phyloP scores from a whole-genome alignment of 768 basidiomycete species.

The Xanthoconium stramineum region DNA sequence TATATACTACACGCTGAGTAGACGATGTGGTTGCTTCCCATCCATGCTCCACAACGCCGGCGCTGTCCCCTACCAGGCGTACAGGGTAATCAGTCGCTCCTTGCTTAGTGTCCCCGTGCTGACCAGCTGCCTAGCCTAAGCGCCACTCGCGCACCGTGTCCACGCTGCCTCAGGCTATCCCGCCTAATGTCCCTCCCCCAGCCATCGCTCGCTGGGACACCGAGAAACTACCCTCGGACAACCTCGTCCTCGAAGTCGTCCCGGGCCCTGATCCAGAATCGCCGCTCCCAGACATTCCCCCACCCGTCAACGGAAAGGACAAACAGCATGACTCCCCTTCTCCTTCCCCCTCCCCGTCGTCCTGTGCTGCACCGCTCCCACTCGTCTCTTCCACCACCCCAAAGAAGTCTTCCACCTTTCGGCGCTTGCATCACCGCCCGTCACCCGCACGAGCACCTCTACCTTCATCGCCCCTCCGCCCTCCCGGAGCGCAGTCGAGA shows the following conservation, averaged over 20 bases:
- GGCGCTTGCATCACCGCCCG: constrained; percentile 43
- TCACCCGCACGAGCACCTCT: constrained; percentile 20
- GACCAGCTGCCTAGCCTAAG: constrained; percentile 37
- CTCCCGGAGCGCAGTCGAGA: constrained; percentile 17
- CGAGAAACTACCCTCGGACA: constrained; percentile 15
- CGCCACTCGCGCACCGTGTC: constrained; percentile 44
- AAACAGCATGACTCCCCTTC: not conserved
- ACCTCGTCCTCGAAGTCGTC: not conserved
- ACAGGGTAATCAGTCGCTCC: constrained; percentile 34
- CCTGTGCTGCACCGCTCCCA: constrained; percentile 10
- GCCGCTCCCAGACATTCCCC: not conserved
- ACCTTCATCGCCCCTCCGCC: constrained; percentile 36
- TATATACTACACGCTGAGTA: too few species aligned
- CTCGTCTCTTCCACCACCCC: not conserved
- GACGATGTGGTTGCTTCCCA: not conserved
- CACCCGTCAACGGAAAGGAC: constrained; percentile 9
- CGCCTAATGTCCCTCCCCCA: constrained; percentile 19
- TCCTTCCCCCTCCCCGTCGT: not conserved
- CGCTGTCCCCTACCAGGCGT: constrained; percentile 49
- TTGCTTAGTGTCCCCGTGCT: not conserved
- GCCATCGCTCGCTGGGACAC: constrained; percentile 6
- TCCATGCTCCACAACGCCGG: constrained; percentile 13
- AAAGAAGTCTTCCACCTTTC: constrained; percentile 48
- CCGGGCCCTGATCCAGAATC: not conserved
- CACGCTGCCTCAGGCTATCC: constrained; percentile 19